Base-by-base conservation (phyloP, 2,329 filamentous ascomycete genomes). In the Penicillium sp. region DNA sequence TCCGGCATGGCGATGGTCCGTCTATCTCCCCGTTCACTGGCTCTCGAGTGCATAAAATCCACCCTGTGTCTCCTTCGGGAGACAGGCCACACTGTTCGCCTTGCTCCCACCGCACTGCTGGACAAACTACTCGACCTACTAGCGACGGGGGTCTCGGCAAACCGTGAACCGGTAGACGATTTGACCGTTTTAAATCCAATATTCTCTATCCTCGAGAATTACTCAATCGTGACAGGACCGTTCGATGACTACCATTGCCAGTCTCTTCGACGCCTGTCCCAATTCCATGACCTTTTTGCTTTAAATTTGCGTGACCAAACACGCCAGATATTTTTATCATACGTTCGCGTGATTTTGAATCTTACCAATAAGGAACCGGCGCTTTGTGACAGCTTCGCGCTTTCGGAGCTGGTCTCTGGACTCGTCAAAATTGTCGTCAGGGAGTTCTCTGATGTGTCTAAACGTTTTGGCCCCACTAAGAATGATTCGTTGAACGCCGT, bases 311-410 rank as follows among this genome's bases (percentile, higher is more conserved):
- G 60, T 53, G 50, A 63, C 23, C 68, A 60, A 31, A 64, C 60
- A 55, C 66, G 68, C 23, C 69, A 73, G 56, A 70, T 77, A 30
- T 67, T 76, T 52, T 70, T 73, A 9, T 73, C 78, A 21, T 78
- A 87, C 30, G 80, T 94, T 51, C 88, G 91, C 60, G 83, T 97
- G 4, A 89, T 91, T 41, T 85, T 97, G 65, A 96, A 96, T 70
- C 84, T 93, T 54, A 95, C 93, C 8, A 97, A 97, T 79, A 91
- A 92, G 68, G 91, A 91, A 64, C 78, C 85, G 0, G 81, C 82
- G 15, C 88, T 91, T 13, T 92, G 91, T 46, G 84, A 86, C 31
- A 80, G 86, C 3, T 92, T 96, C 69, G 85, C 90, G 9, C 76
- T 70, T 2, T 64, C 73, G 6, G 70, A 73, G 41, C 68, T 82